Base-by-base conservation (phyloP, 495 filamentous ascomycete species). In the Aspergillus affinis region DNA sequence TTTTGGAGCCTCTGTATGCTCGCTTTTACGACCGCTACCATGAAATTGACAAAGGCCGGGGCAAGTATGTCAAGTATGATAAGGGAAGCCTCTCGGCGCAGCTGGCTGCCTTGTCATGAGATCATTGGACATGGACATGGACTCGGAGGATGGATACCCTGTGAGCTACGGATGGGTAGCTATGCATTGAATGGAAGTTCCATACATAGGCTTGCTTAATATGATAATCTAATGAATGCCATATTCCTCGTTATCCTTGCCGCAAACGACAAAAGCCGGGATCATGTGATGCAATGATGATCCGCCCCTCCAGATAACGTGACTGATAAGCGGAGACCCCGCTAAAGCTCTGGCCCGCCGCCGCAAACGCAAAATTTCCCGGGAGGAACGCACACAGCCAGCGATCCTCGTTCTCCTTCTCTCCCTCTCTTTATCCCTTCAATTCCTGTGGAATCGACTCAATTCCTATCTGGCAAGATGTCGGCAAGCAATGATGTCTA, bases 21-120 rank as follows among this genome's bases (percentile, higher is more conserved):
- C 84, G 95, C 13, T 99, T 98, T 76, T 97, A 91, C 81, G 95
- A 98, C 76, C 86, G 93, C 19, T 99, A 99, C 75, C 93, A 97
- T 71, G 94, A 98, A 78, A 82, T 97, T 64, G 96, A 98, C 75
- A 97, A 94, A 75, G 92, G 94, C 32, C 90, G 90, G 71, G 92
- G 92, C 59, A 98, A 98, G 76, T 96, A 98, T 75, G 91, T 93
- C 75, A 96, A 93, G 79, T 98, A 94, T 70, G 92, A 97, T 75
- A 97, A 97, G 76, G 82, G 81, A 18, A 74, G 70, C 49, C 65
- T 84, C 53, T 73, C 81, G 48, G 74, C 77, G 21, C 74, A 81
- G 54, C 62, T 84, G 58, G 77, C 81, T 13, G 71, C 72, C 45
- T 65, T 82, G 51, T 30, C 15, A 18, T 61, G 46, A 54, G 51